These are phyloP conservation scores for Jaminaea rosea DNA, from an alignment of 1,284 basidiomycete species.

Conservation along the genomic window DNA sequence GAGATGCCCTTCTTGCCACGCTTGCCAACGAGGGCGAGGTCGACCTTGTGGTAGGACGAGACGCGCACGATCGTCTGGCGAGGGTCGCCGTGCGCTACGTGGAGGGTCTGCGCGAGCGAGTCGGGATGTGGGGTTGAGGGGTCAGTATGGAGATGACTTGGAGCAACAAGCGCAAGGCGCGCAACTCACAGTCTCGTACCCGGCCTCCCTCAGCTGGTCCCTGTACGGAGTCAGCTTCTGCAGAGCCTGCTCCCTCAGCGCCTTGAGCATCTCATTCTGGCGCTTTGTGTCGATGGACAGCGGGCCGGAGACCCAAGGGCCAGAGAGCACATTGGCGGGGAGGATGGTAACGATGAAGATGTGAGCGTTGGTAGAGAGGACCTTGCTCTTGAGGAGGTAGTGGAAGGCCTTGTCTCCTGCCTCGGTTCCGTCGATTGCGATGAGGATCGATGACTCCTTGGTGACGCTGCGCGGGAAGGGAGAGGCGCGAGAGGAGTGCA, in stretches of 20 bases:
- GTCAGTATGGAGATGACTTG: background rate
- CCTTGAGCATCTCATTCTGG: slow-evolving; percentile 40
- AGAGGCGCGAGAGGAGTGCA: background rate
- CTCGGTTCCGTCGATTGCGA: slow-evolving; percentile 42
- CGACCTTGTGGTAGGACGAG: slow-evolving; percentile 31
- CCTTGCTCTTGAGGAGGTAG: slow-evolving; percentile 30
- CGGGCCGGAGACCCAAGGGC: slow-evolving; percentile 37
- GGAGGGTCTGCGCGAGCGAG: slow-evolving; percentile 32
- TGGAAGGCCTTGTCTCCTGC: slow-evolving; percentile 40
- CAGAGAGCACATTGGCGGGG: slow-evolving; percentile 34
- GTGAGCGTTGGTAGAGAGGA: slow-evolving; percentile 24
- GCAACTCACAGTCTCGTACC: slow-evolving; percentile 8
- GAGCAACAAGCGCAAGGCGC: background rate
- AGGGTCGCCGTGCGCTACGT: slow-evolving; percentile 40
- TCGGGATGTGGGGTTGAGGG: background rate
- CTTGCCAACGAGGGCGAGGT: slow-evolving; percentile 12
- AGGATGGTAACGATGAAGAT: slow-evolving; percentile 41
- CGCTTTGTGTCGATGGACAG: slow-evolving; percentile 39
- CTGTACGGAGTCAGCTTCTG: slow-evolving; percentile 41
- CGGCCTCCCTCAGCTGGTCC: slow-evolving; percentile 22
- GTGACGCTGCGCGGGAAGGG: background rate
- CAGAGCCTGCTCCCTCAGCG: slow-evolving; percentile 32
- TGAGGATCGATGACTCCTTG: slow-evolving; percentile 25
- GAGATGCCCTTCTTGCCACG: background rate
- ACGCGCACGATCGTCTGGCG: slow-evolving; percentile 32